Evolutionary conservation across 495 filamentous ascomycete species (phyloP), one percentile per base, ranked within the genome.

Genomic region (Talaromyces borbonicus): DNA sequence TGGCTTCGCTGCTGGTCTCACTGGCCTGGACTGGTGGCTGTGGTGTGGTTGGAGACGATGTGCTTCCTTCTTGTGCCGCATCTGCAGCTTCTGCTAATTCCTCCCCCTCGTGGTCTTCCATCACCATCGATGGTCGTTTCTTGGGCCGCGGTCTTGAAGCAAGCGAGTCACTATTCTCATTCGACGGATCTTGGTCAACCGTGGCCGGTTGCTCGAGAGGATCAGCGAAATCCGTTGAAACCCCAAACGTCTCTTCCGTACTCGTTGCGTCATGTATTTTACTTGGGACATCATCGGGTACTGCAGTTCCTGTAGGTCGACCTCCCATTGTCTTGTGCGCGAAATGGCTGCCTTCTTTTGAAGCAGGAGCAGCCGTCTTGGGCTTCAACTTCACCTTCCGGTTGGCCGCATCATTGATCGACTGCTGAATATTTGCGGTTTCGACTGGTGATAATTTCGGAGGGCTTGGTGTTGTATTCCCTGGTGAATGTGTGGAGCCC

Each of bases 71-170:
- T 29, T 29, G 26, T 8, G 26, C 9, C 20, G 47, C 49, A n/a
- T 43, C 25, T 42, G 49, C 22, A 19, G 29, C 44, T 16, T 64
- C 59, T 15, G 56, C 56, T 27, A 47, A 56, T 49, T 65, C 58
- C 46, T 79, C 74, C 8, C 61, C 71, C 51, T 80, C 73, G 9
- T 67, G 60, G 51, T 81, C 77, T 56, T 84, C 81, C n/a, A 62
- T 66, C 3, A 83, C 76, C 9, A 76, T 66, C 1, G 80, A 80
- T 1, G 81, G 77, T 49, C 80, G 75, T 52, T 79, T 80, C 56
- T 66, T 30, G 57, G 53, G 26, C 41, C 37, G n/a, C 47, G 43
- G 24, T 53, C 54, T 2, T 12, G 23, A 5, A 39, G 5, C 12
- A 25, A 37, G 25, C n/a, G 29, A 23, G 11, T 14, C 6, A 16